Evolutionary conservation across 2,329 filamentous ascomycete genomes (phyloP).

Genomic region (Cercospora sesami): DNA sequence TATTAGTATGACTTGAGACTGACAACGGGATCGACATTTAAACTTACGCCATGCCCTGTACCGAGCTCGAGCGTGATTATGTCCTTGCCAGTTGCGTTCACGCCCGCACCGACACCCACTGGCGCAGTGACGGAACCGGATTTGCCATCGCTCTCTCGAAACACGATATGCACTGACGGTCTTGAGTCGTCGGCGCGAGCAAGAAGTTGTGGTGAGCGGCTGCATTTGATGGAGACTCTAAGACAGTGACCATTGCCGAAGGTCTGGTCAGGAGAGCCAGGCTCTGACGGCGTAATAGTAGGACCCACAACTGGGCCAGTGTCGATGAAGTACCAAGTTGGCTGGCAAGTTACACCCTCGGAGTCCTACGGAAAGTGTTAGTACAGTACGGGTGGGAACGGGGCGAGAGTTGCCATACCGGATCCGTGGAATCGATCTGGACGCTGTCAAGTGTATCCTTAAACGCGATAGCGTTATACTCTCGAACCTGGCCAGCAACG

Average conservation of each 20-base stretch:
- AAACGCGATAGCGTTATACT: background rate
- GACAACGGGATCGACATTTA: background rate
- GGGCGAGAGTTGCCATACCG: background rate
- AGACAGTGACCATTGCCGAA: background rate
- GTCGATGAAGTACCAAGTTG: background rate
- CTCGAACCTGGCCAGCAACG: background rate
- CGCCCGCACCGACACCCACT: background rate
- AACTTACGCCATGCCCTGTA: background rate
- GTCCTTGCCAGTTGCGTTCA: constrained; percentile 1
- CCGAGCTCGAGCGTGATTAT: background rate
- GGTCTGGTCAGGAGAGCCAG: background rate
- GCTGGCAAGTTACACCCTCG: background rate
- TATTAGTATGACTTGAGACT: background rate
- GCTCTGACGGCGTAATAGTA: background rate
- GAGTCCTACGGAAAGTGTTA: background rate
- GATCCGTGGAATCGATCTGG: background rate
- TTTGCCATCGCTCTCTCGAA: background rate
- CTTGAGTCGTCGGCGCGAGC: background rate
- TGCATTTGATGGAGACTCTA: background rate
- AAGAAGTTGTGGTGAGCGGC: background rate
- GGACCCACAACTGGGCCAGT: background rate
- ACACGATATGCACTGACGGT: background rate
- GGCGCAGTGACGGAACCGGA: background rate
- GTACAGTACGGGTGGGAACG: background rate
- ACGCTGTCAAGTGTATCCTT: background rate